Evolutionary conservation across 768 basidiomycete genomes (phyloP), one percentile per base, ranked within the genome.

Genomic region (Saitozyma sp.): DNA sequence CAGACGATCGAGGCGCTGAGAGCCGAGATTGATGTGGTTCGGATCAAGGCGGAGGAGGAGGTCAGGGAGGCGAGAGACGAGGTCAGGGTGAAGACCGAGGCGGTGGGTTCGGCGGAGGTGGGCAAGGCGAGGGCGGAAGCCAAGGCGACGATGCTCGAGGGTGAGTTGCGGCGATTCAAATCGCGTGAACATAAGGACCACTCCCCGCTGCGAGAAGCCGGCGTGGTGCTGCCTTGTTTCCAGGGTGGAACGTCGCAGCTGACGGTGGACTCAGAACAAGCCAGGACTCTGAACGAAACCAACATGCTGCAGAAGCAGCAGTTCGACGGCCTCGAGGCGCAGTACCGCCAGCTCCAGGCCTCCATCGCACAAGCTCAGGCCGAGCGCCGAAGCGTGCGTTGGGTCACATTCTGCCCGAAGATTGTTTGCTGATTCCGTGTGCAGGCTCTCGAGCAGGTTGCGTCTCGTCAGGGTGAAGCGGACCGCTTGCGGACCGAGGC

Each of bases 401-500:
- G 29, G 29, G 29, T 29, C 29, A 29, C 29, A 29, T 29, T 5
- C 29, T 29, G 29, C 29, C 29, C 29, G 5, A 29, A 29, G 29
- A 29, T 29, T 2, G 5, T 17, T 37, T 84, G 19, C 56, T 57
- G 29, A 29, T 29, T 29, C 29, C 29, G 29, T 29, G 29, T 29
- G 65, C 84, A 89, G 58, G 84, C 87, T 42, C 81, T 85, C 14
- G 88, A 90, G 50, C 88, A 90, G 50, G 81, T 89, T 9, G 82
- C 85, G 19, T 78, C 83, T 8, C 83, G 86, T 2, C 86, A 85
- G 64, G 82, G 84, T 29, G 83, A 84, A 20, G 80, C 88, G 14
- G 91, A 94, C 65, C 87, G 89, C 61, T 81, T 92, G 45, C 86
- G 91, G 9, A 91, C 89, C 67, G 94, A 97, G 70, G 85, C 84